phyloP scores from a whole-genome alignment of 2,329 filamentous ascomycete species.

The Hypoxylon sp. region DNA sequence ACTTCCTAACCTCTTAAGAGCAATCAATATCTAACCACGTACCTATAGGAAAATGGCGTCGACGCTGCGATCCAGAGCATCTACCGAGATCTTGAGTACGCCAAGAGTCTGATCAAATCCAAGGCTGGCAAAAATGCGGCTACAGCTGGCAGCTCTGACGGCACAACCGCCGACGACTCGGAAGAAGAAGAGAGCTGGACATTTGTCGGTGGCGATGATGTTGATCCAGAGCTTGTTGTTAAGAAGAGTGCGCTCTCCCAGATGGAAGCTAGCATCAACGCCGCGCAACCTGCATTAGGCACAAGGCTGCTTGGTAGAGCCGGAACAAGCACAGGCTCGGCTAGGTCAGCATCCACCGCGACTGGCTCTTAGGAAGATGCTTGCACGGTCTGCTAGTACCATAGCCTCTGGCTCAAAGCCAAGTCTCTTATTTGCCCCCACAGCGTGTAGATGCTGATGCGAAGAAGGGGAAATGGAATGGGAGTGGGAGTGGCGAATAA shows the following conservation, averaged over 20 bases:
- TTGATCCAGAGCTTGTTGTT: conserved; percentile 45
- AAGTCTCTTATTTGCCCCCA: conserved; percentile 14
- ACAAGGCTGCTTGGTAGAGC: conserved; percentile 30
- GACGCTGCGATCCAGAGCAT: conserved; percentile 88
- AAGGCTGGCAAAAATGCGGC: conserved; percentile 62
- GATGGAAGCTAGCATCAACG: conserved; percentile 36
- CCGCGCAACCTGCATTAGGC: conserved; percentile 13
- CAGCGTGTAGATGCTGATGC: conserved; percentile 4
- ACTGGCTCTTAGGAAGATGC: conserved; percentile 39
- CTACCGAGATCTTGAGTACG: conserved; percentile 95
- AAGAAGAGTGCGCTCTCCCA: conserved; percentile 43
- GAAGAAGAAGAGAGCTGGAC: conserved; percentile 91
- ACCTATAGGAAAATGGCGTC: conserved; percentile 84
- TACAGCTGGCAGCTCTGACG: conserved; percentile 46
- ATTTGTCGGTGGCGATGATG: conserved; percentile 71
- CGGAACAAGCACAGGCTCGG: conserved; percentile 8
- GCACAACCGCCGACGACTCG: conserved; percentile 54
- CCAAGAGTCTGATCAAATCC: conserved; percentile 80
- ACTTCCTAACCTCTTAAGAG: conserved; percentile 17
- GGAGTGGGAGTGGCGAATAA: too few relatives aligned
- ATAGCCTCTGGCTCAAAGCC: conserved; percentile 29
- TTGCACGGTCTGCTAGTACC: conserved; percentile 40
- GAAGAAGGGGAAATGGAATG: too few relatives aligned
- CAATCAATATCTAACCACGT: conserved; percentile 16
- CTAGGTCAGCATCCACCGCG: conserved; percentile 16